Conservation (phyloP, 306 rosid genomes). For the Ziziphus jujuba region DNA sequence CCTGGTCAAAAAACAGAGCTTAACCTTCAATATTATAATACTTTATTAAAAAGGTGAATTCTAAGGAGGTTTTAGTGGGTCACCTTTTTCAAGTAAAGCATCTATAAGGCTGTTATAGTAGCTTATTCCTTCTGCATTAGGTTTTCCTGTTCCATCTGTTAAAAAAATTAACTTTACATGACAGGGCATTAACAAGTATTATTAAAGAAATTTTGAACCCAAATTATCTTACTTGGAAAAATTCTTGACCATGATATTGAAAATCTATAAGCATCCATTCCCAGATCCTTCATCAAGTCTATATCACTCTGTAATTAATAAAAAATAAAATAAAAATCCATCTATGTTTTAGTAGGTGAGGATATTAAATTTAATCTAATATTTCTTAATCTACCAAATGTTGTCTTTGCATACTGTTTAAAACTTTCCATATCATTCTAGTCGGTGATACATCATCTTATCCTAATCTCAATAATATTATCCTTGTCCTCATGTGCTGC, state of each 20-base stretch:
- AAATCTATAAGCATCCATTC: conserved; percentile 91
- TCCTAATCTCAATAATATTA: background rate
- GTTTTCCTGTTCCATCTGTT: conserved; percentile 83
- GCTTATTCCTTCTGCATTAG: conserved; percentile 69
- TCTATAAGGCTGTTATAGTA: conserved; percentile 82
- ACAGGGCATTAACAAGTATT: background rate
- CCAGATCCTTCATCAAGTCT: conserved; percentile 88
- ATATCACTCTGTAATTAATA: conserved; percentile 56
- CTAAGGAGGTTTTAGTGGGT: conserved; percentile 13
- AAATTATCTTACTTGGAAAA: conserved; percentile 72
- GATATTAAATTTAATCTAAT: background rate
- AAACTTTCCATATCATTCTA: background rate
- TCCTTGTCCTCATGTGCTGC: conserved; percentile 8
- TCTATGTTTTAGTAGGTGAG: conserved; percentile 7
- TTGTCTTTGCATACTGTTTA: conserved; percentile 1
- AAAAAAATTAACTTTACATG: conserved; percentile 17
- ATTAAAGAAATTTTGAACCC: conserved; percentile 13
- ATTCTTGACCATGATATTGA: conserved; percentile 95
- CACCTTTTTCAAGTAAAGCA: conserved; percentile 81
- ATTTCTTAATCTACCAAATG: conserved; percentile 4
- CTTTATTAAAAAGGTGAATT: conserved; percentile 12
- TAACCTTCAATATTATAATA: conserved; percentile 15
- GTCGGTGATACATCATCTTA: conserved; percentile 35
- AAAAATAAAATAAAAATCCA: conserved; percentile 9
- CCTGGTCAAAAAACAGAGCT: conserved; percentile 52